These are phyloP conservation scores for Purpureocillium takamizusanense DNA, from an alignment of 2,329 filamentous ascomycete genomes.

Conservation along the genomic window DNA sequence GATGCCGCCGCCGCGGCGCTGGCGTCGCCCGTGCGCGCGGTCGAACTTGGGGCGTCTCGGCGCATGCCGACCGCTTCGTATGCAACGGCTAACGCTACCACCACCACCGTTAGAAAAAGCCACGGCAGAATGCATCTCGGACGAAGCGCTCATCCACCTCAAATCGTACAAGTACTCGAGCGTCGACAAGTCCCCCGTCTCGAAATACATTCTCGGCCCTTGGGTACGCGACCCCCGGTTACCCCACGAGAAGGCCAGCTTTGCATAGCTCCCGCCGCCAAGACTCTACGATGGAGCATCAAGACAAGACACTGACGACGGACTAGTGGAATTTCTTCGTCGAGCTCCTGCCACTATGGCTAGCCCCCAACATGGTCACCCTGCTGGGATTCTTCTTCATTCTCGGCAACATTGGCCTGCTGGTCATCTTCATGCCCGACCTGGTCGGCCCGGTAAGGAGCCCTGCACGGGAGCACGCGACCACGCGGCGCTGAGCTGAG, in stretches of 20 bases:
- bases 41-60: no score
- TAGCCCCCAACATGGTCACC: constrained; percentile 97
- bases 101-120: constrained; percentile 30
- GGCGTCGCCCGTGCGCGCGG: no score
- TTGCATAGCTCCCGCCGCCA: no score
- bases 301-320: constrained; percentile 2
- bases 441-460: constrained; percentile 69
- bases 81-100: not conserved
- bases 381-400: constrained; percentile 93
- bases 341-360: constrained; percentile 84
- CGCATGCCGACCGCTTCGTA: no score
- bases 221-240: constrained; percentile 58
- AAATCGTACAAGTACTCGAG: constrained; percentile 96
- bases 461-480: not conserved
- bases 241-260: no score
- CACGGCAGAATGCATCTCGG: constrained; percentile 67
- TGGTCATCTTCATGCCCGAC: constrained; percentile 80
- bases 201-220: constrained; percentile 85
- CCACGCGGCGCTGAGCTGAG: not conserved
- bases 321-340: constrained; percentile 92
- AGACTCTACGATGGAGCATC: not conserved
- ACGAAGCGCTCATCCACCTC: constrained; percentile 83
- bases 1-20: no score
- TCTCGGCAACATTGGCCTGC: constrained; percentile 64
- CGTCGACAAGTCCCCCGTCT: constrained; percentile 91